Base-by-base conservation (phyloP, 164 flowering plant genomes). In the Umbellularia californica region DNA sequence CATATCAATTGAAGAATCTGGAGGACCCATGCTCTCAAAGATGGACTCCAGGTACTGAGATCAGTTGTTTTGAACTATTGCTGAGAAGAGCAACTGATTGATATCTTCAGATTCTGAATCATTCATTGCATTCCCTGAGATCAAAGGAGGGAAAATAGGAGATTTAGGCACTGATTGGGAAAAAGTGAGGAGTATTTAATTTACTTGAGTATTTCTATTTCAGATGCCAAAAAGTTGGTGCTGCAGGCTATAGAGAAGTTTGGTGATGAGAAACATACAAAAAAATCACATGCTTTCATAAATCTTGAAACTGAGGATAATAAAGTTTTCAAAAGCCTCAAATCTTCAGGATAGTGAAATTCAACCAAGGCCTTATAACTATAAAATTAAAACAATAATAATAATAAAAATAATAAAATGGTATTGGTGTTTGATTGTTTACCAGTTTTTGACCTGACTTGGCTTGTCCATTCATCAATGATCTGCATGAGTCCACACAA, bases 391-490 rank as follows among this genome's bases (percentile, higher is more conserved):
- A 41, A 41, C 10, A 41, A 9, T 41, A 41, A 41, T 9, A 41
- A 9, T 41, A 41, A 30, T 3, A 27, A 27, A 27, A 30, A 30
- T 3, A 27, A 27, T 2, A 30, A 41, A 35, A 5, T 1, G 47
- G 47, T 7, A 41, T 41, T 41, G 47, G 10, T 9, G 10, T 7
- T 41, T 41, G 24, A 50, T 13, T 2, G 5, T 65, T 70, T 78
- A 93, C 98, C 92, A 80, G 84, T 83, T 79, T 78, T 86, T 33
- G 92, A 83, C 81, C 90, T 85, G 66, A 90, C 83, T 83, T 92
- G 94, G 75, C 47, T 77, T 20, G 88, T 85, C 98, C 98, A 93
- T 80, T 93, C 98, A 67, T 89, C 91, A 79, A 89, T 88, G 33
- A 93, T 77, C 97, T 93, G 89, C 77, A 79, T 2, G 71, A 24